phyloP scores from a whole-genome alignment of 306 rosid species.

The Rosa lucieae region DNA sequence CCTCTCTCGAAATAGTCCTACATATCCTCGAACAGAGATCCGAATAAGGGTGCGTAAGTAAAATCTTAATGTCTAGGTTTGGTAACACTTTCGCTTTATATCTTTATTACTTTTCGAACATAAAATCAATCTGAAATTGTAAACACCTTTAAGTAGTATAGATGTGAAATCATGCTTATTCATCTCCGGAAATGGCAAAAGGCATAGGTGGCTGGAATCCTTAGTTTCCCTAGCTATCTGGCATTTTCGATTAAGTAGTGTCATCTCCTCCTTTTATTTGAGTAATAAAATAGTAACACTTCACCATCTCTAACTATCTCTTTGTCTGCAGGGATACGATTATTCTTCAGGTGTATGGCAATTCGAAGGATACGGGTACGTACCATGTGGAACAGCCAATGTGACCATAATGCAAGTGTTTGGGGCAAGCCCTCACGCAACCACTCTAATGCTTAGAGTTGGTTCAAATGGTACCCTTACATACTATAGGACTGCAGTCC shows the following conservation, averaged over 20 bases:
- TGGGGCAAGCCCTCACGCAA: slow-evolving; percentile 44
- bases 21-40: slow-evolving; percentile 22
- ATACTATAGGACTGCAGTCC: slow-evolving; percentile 22
- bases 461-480: slow-evolving; percentile 37
- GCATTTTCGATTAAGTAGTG: neutral
- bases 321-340: slow-evolving; percentile 35
- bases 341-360: slow-evolving; percentile 52
- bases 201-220: too few species aligned
- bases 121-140: too few species aligned
- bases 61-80: neutral
- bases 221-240: too few species aligned
- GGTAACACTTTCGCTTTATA: neutral
- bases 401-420: slow-evolving; percentile 53
- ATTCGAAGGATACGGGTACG: slow-evolving; percentile 49
- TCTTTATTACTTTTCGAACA: too few species aligned
- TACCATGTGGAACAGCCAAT: slow-evolving; percentile 45
- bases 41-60: neutral
- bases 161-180: neutral
- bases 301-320: neutral
- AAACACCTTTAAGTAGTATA: neutral
- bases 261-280: neutral
- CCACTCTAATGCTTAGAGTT: slow-evolving; percentile 42
- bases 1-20: slow-evolving; percentile 6
- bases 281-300: neutral
- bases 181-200: neutral